phyloP scores from a whole-genome alignment of 129 eudicot species.

The Centella asiatica region DNA sequence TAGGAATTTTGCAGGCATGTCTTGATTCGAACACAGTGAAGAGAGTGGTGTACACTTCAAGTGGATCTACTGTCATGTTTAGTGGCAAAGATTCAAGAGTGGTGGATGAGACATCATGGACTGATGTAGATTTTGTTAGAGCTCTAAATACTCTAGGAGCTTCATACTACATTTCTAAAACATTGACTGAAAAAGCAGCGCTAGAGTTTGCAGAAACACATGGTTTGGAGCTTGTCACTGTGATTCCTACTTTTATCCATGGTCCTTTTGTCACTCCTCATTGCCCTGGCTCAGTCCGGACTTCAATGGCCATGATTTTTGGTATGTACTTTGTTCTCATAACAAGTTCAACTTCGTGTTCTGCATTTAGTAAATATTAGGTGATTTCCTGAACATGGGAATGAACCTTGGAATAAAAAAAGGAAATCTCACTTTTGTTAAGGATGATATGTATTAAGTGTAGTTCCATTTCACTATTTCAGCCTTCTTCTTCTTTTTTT shows the following conservation, averaged over 20 bases:
- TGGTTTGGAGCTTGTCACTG: conserved; percentile 32
- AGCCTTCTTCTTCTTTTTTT: too few species aligned
- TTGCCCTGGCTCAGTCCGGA: conserved; percentile 19
- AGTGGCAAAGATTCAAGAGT: not conserved
- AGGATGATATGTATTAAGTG: not conserved
- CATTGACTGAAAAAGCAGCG: conserved; percentile 28
- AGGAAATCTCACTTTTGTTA: not conserved
- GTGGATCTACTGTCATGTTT: conserved; percentile 9
- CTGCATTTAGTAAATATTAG: not conserved
- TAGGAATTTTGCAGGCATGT: conserved; percentile 30
- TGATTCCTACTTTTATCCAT: conserved; percentile 25
- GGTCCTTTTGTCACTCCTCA: conserved; percentile 29
- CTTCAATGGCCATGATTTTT: conserved; percentile 21
- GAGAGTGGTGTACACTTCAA: conserved; percentile 30
- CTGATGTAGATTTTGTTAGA: conserved; percentile 25
- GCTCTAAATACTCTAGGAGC: not conserved
- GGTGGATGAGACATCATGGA: conserved; percentile 28
- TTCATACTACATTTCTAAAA: conserved; percentile 23
- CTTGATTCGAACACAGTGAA: conserved; percentile 33
- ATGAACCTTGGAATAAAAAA: not conserved
- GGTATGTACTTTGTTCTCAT: conserved; percentile 17
- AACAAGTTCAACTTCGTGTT: not conserved
- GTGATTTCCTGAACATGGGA: not conserved
- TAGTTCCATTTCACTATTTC: not conserved
- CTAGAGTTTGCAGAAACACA: conserved; percentile 23